Base-by-base conservation (phyloP, 1,139 yeast genomes). In the Yamadazyma dendronema region DNA sequence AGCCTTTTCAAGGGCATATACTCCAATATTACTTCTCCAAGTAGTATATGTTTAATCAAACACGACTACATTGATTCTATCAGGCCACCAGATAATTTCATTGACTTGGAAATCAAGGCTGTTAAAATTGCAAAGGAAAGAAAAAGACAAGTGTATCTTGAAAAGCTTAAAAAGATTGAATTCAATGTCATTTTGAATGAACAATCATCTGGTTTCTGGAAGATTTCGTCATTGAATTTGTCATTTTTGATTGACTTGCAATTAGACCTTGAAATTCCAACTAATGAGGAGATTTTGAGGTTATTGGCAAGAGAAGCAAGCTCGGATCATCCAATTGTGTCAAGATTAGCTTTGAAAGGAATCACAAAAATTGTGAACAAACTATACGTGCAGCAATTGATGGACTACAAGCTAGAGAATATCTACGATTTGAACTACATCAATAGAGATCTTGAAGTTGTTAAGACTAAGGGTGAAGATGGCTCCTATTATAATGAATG, bases 271-370 rank as follows among this genome's bases (percentile, higher is more conserved):
- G 87, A 82, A 42, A 59, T 77, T 22, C 65, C 70, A 2, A 60
- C 76, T 1, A 53, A 64, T 4, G 65, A 66, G 1, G 69, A 68
- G 1, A 67, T 76, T 0, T 54, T 84, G 13, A 59, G 60, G 22
- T 53, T 75, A 7, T 65, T 89, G 33, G 67, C 78, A 11, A 62
- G 67, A 11, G 76, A 76, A 31, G 75, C 87, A 0, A 61, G 77
- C n/a, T 72, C 77, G 16, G 79, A 79, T 27, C 96, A 89, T 57
- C 97, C 97, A 0, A 65, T 75, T 3, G 67, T 87, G 30, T 73
- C 90, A 1, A 73, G 81, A 39, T 61, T 77, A 31, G 83, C 87
- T 10, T 64, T 84, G 40, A 79, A 77, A 41, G 86, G 90, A 10
- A 57, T 84, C 15, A 67, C 84, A 3, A 71, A 77, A 27, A 52